A percentile compares a stretch with the other conserved stretches of the same genome.
Evolutionary conservation across 164 flowering plant genomes (phyloP).

Genomic region (Akebia trifoliata): DNA sequence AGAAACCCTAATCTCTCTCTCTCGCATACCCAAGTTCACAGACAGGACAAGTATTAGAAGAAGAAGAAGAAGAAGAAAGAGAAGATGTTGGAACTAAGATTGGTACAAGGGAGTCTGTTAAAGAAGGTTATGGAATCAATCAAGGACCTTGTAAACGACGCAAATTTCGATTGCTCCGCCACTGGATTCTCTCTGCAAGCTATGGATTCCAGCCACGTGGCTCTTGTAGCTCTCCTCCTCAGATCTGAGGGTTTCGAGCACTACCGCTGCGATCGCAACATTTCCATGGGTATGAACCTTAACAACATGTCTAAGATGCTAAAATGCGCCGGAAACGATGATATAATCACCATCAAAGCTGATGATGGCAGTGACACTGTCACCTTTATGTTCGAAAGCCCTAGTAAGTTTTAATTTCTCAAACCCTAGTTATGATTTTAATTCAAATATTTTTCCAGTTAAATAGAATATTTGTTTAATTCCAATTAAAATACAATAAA

Average conservation of each 20-base stretch:
- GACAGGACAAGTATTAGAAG: too few relatives aligned
- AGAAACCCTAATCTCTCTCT: not conserved
- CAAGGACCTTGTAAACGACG: slow-evolving; percentile 48
- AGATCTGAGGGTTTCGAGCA: slow-evolving; percentile 55
- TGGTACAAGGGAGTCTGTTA: slow-evolving; percentile 44
- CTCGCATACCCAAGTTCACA: too few relatives aligned
- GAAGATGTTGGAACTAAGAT: slow-evolving; percentile 45
- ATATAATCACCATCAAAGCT: slow-evolving; percentile 48
- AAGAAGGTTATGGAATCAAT: slow-evolving; percentile 48
- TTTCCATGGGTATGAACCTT: slow-evolving; percentile 53
- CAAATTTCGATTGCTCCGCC: slow-evolving; percentile 55
- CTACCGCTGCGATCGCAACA: slow-evolving; percentile 44
- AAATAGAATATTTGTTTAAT: too few relatives aligned
- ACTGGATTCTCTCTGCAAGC: slow-evolving; percentile 56
- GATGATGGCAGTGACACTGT: slow-evolving; percentile 45
- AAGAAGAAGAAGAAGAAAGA: too few relatives aligned
- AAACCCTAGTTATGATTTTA: too few relatives aligned
- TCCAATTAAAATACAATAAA: too few relatives aligned
- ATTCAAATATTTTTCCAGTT: too few relatives aligned
- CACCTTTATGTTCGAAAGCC: slow-evolving; percentile 53
- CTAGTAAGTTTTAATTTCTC: slow-evolving; percentile 30
- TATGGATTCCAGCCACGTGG: slow-evolving; percentile 58
- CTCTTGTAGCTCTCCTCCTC: slow-evolving; percentile 47
- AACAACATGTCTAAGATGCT: slow-evolving; percentile 47
- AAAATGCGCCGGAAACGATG: slow-evolving; percentile 44